These are phyloP conservation scores for Hordeum marinum DNA, from an alignment of 176 grass and related monocot species.

Conservation along the genomic window DNA sequence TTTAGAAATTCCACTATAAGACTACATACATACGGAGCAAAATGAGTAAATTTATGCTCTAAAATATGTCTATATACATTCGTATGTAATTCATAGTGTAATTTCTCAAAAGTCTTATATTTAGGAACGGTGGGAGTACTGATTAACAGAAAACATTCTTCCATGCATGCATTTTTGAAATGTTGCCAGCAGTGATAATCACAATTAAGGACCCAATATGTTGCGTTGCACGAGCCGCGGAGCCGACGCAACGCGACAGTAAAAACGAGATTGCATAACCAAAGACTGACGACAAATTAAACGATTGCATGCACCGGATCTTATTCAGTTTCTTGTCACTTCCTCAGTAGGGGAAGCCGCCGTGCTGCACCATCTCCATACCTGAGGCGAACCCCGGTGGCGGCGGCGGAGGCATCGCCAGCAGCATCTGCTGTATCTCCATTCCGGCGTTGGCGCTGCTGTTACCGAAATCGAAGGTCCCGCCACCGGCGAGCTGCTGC, in stretches of 20 bases:
- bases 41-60: no score
- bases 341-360: neutral
- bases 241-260: neutral
- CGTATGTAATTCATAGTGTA: no score
- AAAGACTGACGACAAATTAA: neutral
- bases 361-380: neutral
- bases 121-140: no score
- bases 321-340: no score
- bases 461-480: neutral
- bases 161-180: neutral
- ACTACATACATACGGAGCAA: no score
- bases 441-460: neutral
- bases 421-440: neutral
- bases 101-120: no score
- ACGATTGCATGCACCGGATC: neutral
- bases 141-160: neutral
- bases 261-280: neutral
- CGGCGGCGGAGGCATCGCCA: neutral
- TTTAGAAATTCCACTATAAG: no score
- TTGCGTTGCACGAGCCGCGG: neutral
- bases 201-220: neutral
- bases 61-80: no score
- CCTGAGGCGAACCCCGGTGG: neutral
- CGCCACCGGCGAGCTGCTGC: neutral
- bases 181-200: neutral